Conservation (phyloP, 2,329 filamentous ascomycete genomes). For the Aspergillus fumigatiaffinis region DNA sequence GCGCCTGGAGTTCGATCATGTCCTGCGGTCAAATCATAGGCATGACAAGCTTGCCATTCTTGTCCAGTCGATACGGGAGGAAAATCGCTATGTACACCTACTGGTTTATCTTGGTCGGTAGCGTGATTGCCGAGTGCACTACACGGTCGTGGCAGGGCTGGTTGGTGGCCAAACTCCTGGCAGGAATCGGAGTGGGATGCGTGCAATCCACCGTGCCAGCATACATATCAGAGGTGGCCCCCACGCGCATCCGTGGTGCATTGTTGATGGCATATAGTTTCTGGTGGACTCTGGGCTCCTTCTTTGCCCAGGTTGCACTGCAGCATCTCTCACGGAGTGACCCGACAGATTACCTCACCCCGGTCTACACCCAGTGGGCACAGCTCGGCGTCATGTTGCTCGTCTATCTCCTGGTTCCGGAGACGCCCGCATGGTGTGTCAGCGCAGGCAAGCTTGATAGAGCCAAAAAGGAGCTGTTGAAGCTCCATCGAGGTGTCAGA, state of each 20-base stretch:
- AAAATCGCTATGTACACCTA: conserved; percentile 6
- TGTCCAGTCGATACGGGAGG: conserved; percentile 7
- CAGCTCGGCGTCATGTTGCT: conserved; percentile 6
- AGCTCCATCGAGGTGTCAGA: neutral
- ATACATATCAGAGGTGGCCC: conserved; percentile 7
- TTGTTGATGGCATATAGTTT: conserved; percentile 11
- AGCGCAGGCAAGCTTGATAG: conserved; percentile 2
- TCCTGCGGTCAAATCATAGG: conserved; percentile 9
- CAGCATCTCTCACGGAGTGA: conserved; percentile 2
- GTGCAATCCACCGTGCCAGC: conserved; percentile 5
- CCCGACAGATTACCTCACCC: neutral
- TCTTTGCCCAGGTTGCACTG: conserved; percentile 8
- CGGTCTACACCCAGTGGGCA: conserved; percentile 7
- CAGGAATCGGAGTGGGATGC: conserved; percentile 5
- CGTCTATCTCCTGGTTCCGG: conserved; percentile 3
- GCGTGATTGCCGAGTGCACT: conserved; percentile 3
- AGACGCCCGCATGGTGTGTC: conserved; percentile 4
- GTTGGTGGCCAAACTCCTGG: conserved; percentile 5
- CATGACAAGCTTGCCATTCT: conserved; percentile 8
- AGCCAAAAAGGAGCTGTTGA: conserved; percentile 1
- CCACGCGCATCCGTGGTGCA: conserved; percentile 4
- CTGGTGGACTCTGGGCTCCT: conserved; percentile 8
- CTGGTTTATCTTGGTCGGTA: conserved; percentile 5
- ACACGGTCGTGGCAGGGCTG: conserved; percentile 1
- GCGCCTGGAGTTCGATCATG: conserved; percentile 9